These are phyloP conservation scores for Salix koriyanagi DNA, from an alignment of 345 rosid genomes.

Conservation along the genomic window DNA sequence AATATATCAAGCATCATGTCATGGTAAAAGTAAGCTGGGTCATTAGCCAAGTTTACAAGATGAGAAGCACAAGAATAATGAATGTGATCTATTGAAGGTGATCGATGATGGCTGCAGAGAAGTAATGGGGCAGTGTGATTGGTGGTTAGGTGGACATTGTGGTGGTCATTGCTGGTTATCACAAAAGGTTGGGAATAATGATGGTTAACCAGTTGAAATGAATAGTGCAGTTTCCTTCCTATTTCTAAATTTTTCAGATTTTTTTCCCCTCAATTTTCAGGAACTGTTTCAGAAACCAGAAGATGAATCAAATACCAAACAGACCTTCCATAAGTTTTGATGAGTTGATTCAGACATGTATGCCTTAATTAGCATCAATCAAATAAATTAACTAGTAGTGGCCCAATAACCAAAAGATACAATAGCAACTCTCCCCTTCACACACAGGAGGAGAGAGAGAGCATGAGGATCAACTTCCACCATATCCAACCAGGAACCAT, in stretches of 20 bases:
- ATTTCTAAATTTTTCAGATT: background rate
- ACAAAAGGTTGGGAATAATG: background rate
- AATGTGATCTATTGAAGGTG: background rate
- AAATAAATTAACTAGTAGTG: background rate
- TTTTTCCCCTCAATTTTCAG: background rate
- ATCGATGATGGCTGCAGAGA: background rate
- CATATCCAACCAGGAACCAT: background rate
- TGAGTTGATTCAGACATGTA: background rate
- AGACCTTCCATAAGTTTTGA: background rate
- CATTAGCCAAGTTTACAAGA: background rate
- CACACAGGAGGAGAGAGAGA: background rate
- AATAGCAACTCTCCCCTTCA: background rate
- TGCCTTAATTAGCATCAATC: background rate
- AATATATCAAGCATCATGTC: background rate
- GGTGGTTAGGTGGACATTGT: background rate
- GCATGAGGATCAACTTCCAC: background rate
- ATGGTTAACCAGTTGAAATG: background rate
- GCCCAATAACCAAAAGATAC: background rate
- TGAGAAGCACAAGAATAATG: background rate
- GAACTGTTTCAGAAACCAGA: constrained; percentile 1
- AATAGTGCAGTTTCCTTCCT: background rate
- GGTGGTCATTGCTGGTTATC: background rate
- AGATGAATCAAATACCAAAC: background rate
- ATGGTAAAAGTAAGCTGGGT: background rate
- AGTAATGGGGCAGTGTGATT: background rate